Base-by-base conservation (phyloP, 2,329 filamentous ascomycete genomes). In the Kalaharituber pfeilii region DNA sequence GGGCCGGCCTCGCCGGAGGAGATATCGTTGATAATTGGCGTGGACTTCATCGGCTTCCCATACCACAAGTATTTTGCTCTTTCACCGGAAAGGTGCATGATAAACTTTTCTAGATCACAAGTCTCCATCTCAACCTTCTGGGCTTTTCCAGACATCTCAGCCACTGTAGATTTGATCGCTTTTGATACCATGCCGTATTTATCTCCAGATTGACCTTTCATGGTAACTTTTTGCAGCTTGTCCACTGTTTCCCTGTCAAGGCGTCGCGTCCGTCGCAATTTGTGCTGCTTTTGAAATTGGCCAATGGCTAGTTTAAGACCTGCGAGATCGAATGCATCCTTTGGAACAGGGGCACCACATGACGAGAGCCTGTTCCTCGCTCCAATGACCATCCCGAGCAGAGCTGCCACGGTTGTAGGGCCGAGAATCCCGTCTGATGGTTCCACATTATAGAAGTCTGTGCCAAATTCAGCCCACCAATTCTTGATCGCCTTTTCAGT, bases 381-480 rank as follows among this genome's bases (percentile, higher is more conserved):
- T 2, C 91, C 91, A 73, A 94, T 83, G 5, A 95, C 72, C 67
- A 91, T 81, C 2, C 91, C 91, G 3, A 98, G 71, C 20, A 98
- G 69, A 1, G 85, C 89, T 22, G 88, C 80, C 6, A 96, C 87
- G 0, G 88, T 39, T 4, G 33, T 39, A 3, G 33, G 33, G 7
- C 33, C 33, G 1, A 39, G 33, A 39, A 39, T 36, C 11, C 30
- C 30, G 30, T 36, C 30, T n/a, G 30, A 36, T 11, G 30, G 30
- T n/a, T 36, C 30, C 30, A n/a, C 30, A 36, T 39, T 95, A 71
- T 89, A 95, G 64, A 91, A 82, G 61, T 96, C 89, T 0, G 81
- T 82, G 1, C 91, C 91, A 56, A 95, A 82, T 64, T 94, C 86
- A 1, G 84, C 81, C 91, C 91, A 96, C 91, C 91, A 98, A 67